phyloP scores from a whole-genome alignment of 495 filamentous ascomycete genomes.

The Hypoxylon subgilvum region DNA sequence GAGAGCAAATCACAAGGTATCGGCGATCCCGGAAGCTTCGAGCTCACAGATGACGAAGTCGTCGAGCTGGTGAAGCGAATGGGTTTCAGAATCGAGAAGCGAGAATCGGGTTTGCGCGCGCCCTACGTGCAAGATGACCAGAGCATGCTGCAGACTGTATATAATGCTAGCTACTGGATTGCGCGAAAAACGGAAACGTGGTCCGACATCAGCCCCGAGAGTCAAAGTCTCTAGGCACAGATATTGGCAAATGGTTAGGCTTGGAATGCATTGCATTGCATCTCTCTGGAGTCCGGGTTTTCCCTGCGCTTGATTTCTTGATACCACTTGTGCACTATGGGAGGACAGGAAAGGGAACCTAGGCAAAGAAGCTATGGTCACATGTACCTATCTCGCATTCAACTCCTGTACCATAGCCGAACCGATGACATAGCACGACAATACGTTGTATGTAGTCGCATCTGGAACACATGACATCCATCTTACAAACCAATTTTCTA shows the following conservation, averaged over 20 bases:
- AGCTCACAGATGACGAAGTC: conserved; percentile 88
- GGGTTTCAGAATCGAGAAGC: conserved; percentile 75
- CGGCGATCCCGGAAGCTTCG: conserved; percentile 81
- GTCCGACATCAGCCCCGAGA: neutral
- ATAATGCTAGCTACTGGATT: conserved; percentile 80
- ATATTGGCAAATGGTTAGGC: neutral
- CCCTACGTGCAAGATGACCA: conserved; percentile 85
- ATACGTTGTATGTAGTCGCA: too few relatives aligned
- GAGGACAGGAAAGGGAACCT: conserved; percentile 1
- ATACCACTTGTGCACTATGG: conserved; percentile 2
- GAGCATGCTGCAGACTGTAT: conserved; percentile 85
- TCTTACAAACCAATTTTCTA: too few relatives aligned
- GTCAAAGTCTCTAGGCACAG: neutral
- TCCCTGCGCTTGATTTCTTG: neutral
- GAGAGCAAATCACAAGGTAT: conserved; percentile 59
- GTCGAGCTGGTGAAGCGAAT: conserved; percentile 72
- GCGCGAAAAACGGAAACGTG: conserved; percentile 66
- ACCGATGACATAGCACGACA: too few relatives aligned
- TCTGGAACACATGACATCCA: too few relatives aligned
- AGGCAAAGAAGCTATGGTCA: conserved; percentile 4
- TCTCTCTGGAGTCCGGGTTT: conserved; percentile 13
- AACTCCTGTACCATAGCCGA: conserved; percentile 9
- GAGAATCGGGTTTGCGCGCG: conserved; percentile 58
- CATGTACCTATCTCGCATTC: neutral
- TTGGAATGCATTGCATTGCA: conserved; percentile 22